A percentile compares a stretch with the other conserved stretches of the same genome.
These are phyloP conservation scores for Geranomyces michiganensis DNA, from an alignment of 192 early-diverging fungal genomes.

Conservation along the genomic window DNA sequence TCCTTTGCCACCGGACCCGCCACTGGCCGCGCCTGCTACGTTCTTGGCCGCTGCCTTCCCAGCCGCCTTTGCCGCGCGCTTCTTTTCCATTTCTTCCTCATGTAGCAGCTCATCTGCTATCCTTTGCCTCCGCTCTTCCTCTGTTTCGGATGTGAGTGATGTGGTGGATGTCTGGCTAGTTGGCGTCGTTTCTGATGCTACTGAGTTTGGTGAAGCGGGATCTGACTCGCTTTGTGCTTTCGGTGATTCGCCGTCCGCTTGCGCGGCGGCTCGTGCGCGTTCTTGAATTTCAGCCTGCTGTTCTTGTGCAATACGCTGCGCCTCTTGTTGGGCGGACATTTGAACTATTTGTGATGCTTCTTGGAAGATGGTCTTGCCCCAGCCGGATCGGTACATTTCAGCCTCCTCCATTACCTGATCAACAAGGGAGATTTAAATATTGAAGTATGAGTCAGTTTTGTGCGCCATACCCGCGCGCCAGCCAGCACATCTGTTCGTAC, in stretches of 20 bases:
- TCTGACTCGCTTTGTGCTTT: slow-evolving; percentile 8
- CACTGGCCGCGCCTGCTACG: slow-evolving; percentile 18
- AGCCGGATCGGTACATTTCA: slow-evolving; percentile 73
- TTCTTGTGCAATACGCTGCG: slow-evolving; percentile 70
- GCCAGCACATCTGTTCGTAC: not conserved
- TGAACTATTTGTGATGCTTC: slow-evolving; percentile 79
- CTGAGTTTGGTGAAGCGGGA: not conserved
- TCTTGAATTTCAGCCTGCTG: slow-evolving; percentile 27
- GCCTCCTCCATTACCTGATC: slow-evolving; percentile 75
- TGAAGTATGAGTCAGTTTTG: not conserved
- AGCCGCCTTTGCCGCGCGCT: slow-evolving; percentile 18
- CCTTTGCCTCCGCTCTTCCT: slow-evolving; percentile 31
- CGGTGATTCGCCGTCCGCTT: slow-evolving; percentile 2
- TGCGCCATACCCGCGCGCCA: not conserved
- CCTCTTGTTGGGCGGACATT: slow-evolving; percentile 63
- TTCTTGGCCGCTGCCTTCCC: slow-evolving; percentile 19
- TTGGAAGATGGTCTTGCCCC: slow-evolving; percentile 84
- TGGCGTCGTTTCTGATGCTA: slow-evolving; percentile 10
- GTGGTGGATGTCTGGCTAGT: slow-evolving; percentile 11
- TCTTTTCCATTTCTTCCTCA: slow-evolving; percentile 43
- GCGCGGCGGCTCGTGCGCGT: not conserved
- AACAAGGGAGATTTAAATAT: too few species aligned
- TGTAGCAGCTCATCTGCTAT: slow-evolving; percentile 34
- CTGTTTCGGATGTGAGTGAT: slow-evolving; percentile 15
- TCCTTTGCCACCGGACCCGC: not conserved